A percentile compares a stretch with the other conserved stretches of the same genome.
These are phyloP conservation scores for Tardiomyces depauwii DNA, from an alignment of 1,139 yeast genomes.

Conservation along the genomic window DNA sequence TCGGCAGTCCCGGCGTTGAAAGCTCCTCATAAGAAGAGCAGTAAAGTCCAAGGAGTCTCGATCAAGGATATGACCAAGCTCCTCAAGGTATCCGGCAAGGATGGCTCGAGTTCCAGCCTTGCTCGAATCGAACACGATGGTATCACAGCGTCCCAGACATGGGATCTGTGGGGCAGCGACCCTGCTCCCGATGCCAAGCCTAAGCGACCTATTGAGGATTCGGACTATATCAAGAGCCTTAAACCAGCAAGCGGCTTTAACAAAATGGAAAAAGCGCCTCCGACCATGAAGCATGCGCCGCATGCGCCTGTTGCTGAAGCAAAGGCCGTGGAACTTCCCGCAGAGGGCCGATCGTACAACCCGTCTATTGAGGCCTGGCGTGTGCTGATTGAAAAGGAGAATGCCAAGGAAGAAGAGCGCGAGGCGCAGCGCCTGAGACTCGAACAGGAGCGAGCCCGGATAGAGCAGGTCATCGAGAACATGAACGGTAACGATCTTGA, in stretches of 20 bases:
- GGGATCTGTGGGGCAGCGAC: slow-evolving; percentile 18
- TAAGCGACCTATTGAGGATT: slow-evolving; percentile 14
- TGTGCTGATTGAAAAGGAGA: slow-evolving; percentile 55
- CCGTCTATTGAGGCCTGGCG: slow-evolving; percentile 86
- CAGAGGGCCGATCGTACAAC: slow-evolving; percentile 87
- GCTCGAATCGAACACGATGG: slow-evolving; percentile 15
- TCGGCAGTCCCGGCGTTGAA: slow-evolving; percentile 67
- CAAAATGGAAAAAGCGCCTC: slow-evolving; percentile 13
- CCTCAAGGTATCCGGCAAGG: slow-evolving; percentile 71
- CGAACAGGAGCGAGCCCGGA: slow-evolving; percentile 52
- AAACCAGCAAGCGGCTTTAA: slow-evolving; percentile 10
- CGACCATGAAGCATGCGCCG: slow-evolving; percentile 48
- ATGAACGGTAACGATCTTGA: slow-evolving; percentile 17
- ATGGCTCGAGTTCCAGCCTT: slow-evolving; percentile 37
- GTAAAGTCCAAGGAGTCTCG: slow-evolving; percentile 51
- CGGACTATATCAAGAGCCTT: slow-evolving; percentile 4
- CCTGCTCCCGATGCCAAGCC: slow-evolving; percentile 20
- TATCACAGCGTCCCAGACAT: slow-evolving; percentile 5
- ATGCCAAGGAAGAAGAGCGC: slow-evolving; percentile 48
- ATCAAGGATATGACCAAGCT: slow-evolving; percentile 57
- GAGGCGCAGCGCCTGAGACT: slow-evolving; percentile 50
- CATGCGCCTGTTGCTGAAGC: slow-evolving; percentile 18
- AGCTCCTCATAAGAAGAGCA: slow-evolving; percentile 29
- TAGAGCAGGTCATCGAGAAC: slow-evolving; percentile 45
- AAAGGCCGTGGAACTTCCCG: slow-evolving; percentile 43